Percentiles rank a stretch among this genome's conserved stretches.
These are phyloP conservation scores for Primulina tabacum DNA, from an alignment of 257 asterid species.

Conservation along the genomic window DNA sequence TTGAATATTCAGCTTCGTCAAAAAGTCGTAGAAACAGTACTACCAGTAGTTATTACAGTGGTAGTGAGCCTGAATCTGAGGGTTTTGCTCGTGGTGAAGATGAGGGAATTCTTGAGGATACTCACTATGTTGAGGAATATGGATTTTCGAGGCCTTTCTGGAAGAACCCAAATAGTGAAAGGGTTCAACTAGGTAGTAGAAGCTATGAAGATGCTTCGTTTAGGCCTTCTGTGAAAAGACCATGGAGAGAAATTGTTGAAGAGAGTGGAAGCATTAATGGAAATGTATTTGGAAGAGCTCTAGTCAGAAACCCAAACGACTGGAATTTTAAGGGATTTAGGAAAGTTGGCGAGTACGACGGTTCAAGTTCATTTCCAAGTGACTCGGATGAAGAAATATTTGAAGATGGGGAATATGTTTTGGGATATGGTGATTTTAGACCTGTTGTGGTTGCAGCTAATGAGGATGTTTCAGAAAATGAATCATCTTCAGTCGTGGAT, in stretches of 20 bases:
- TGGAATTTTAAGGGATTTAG: conserved; percentile 18
- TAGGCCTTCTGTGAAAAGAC: conserved; percentile 38
- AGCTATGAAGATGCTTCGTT: conserved; percentile 20
- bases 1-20: conserved; percentile 46
- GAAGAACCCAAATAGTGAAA: conserved; percentile 31
- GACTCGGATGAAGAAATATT: conserved; percentile 35
- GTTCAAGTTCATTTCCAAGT: conserved; percentile 26
- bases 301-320: conserved; percentile 27
- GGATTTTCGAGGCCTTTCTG: conserved; percentile 34
- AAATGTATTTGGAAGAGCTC: conserved; percentile 27
- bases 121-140: conserved; percentile 34
- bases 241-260: conserved; percentile 28
- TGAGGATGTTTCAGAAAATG: conserved; percentile 27
- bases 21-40: conserved; percentile 32
- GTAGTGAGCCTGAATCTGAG: conserved; percentile 45
- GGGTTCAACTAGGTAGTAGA: conserved; percentile 21
- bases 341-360: conserved; percentile 31
- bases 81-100: conserved; percentile 60
- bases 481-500: conserved; percentile 21
- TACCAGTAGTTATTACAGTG: conserved; percentile 48
- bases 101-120: conserved; percentile 36
- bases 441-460: conserved; percentile 30
- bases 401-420: conserved; percentile 20
- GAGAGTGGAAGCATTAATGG: conserved; percentile 24
- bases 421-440: conserved; percentile 17